Percentiles rank a stretch among this genome's conserved stretches.
Conservation (phyloP, 2,329 filamentous ascomycete species). For the Hypoxylon sp. region DNA sequence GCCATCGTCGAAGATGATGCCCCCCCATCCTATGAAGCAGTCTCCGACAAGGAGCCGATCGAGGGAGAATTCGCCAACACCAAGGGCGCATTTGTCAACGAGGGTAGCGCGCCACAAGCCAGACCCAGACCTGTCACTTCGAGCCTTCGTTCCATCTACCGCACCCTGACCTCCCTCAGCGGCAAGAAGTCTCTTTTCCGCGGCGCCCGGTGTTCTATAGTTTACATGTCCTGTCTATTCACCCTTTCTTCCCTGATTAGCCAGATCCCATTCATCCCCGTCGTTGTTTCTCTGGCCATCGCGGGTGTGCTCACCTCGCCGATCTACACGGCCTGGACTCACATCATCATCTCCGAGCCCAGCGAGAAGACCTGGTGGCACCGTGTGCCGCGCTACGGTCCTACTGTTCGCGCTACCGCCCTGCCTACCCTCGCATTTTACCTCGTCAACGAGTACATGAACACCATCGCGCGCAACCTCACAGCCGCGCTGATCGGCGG, state of each 20-base stretch:
- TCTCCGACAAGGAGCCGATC: slow-evolving; percentile 47
- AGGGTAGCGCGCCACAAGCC: slow-evolving; percentile 39
- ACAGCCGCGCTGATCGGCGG: slow-evolving; percentile 51
- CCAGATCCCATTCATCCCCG: slow-evolving; percentile 49
- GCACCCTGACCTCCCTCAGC: slow-evolving; percentile 65
- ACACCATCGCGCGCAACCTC: slow-evolving; percentile 44
- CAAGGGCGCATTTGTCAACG: slow-evolving; percentile 41
- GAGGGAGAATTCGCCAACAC: slow-evolving; percentile 37
- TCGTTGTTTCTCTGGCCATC: slow-evolving; percentile 59
- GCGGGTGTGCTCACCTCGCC: slow-evolving; percentile 69
- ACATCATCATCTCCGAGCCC: slow-evolving; percentile 78
- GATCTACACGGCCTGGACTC: slow-evolving; percentile 79
- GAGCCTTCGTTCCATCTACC: slow-evolving; percentile 56
- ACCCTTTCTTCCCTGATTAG: slow-evolving; percentile 51
- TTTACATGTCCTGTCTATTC: slow-evolving; percentile 42
- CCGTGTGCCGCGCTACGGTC: slow-evolving; percentile 70
- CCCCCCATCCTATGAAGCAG: slow-evolving; percentile 57
- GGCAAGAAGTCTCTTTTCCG: slow-evolving; percentile 73
- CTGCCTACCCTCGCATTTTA: slow-evolving; percentile 70
- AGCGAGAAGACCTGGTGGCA: slow-evolving; percentile 67
- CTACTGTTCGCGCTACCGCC: slow-evolving; percentile 71
- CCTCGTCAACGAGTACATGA: slow-evolving; percentile 59
- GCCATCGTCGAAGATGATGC: slow-evolving; percentile 64
- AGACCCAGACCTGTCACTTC: slow-evolving; percentile 56
- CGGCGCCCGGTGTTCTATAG: slow-evolving; percentile 62